Evolutionary conservation across 306 rosid species (phyloP), one percentile per base, ranked within the genome.

Genomic region (Prunus mongolica): DNA sequence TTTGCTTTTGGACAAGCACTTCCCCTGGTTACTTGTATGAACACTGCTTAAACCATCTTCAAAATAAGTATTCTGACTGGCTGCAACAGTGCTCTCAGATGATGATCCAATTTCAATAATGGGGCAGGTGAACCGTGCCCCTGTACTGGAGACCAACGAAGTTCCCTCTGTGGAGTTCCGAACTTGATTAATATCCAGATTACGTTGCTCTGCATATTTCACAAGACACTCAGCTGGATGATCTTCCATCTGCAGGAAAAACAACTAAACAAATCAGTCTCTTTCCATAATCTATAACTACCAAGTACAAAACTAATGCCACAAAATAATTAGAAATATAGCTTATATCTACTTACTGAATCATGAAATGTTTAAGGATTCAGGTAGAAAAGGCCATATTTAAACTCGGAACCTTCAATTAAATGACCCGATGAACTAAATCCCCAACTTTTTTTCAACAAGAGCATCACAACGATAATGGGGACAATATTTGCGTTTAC

Each of bases 201-300:
- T 69, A 65, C 80, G 78, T 49, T 80, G 73, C 79, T 83, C 85
- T 4, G 84, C 72, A 2, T 84, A 75, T 70, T 81, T 75, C 69
- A 81, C 88, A 64, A 68, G 88, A 69, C 65, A 77, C 81, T 86
- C 89, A 81, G 80, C 78, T 79, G 87, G 73, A 74, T 64, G 84
- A 60, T 82, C 90, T 82, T 94, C 96, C 91, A 89, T 87, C 98
- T 94, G 81, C 72, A 79, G 67, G 62, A 58, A 72, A 81, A 77
- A 69, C 73, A 85, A 28, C 73, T 78, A 65, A 81, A 45, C 75
- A 65, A 32, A 45, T 67, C 50, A 78, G 73, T 12, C 52, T 32
- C 8, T 13, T 30, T 19, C 27, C 71, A 46, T 24, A 32, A 64
- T 76, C 28, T 44, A 50, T 4, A 32, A 24, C 65, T 3, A 45